Conservation (phyloP, 176 grass and related monocot species). For the Triticum timopheevii region DNA sequence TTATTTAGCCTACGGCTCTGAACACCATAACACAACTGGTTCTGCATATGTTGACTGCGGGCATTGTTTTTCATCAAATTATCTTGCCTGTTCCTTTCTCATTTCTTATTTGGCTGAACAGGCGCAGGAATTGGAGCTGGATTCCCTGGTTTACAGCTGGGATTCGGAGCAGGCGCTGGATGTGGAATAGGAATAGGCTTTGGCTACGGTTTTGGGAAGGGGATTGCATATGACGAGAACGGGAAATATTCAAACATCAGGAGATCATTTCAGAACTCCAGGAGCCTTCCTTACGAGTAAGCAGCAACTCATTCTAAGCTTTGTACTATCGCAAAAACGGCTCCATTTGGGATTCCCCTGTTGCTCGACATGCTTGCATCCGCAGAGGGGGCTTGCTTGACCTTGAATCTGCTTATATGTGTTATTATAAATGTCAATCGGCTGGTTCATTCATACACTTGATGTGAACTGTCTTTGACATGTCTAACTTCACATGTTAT, state of each 20-base stretch:
- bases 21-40: neutral
- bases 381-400: neutral
- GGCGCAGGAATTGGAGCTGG: constrained; percentile 83
- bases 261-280: constrained; percentile 51
- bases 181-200: constrained; percentile 94
- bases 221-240: constrained; percentile 71
- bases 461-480: neutral
- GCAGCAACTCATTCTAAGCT: constrained; percentile 12
- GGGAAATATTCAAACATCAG: constrained; percentile 85
- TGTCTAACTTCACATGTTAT: neutral
- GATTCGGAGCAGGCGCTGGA: constrained; percentile 76
- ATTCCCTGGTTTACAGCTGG: constrained; percentile 79
- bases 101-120: constrained; percentile 37
- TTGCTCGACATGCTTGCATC: neutral
- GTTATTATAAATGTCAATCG: neutral
- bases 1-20: neutral
- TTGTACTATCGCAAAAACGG: neutral
- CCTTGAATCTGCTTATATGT: neutral
- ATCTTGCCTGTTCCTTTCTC: constrained; percentile 12
- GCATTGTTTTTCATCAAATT: neutral
- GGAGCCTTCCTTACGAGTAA: constrained; percentile 64
- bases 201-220: constrained; percentile 85
- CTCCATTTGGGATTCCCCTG: neutral
- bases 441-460: neutral
- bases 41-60: neutral